A percentile compares a stretch with the other conserved stretches of the same genome.
phyloP scores from a whole-genome alignment of 2,329 filamentous ascomycete species.

The Pseudocercospora cruenta region DNA sequence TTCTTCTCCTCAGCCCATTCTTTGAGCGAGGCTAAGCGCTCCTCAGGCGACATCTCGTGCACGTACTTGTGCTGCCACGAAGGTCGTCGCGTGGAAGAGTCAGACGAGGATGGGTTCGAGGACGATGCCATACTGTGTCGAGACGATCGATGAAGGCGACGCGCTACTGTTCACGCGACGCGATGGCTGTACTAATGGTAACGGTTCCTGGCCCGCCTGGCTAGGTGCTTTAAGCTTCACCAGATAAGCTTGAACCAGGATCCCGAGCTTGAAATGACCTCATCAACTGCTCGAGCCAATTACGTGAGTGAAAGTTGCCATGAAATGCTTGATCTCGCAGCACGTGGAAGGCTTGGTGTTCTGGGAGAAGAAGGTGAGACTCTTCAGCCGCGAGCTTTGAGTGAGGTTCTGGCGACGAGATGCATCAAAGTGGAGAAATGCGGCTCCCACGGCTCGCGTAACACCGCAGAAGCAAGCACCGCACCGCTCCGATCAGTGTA shows the following conservation, averaged over 20 bases:
- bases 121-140: slow-evolving; percentile 1
- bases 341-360: not conserved
- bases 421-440: not conserved
- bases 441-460: not conserved
- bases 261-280: slow-evolving; percentile 2
- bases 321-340: not conserved
- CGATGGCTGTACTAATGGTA: slow-evolving; percentile 6
- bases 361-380: not conserved
- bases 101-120: slow-evolving; percentile 4
- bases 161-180: not conserved
- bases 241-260: not conserved
- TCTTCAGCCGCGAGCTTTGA: not conserved
- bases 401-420: not conserved
- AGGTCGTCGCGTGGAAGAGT: slow-evolving; percentile 2
- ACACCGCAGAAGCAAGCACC: not conserved
- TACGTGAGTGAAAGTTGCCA: not conserved
- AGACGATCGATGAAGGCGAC: not conserved
- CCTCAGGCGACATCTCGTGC: slow-evolving; percentile 28
- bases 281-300: not conserved
- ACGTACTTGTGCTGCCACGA: slow-evolving; percentile 23
- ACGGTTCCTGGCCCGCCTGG: slow-evolving; percentile 9
- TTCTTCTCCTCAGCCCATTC: slow-evolving; percentile 33
- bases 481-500: not conserved
- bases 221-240: slow-evolving; percentile 1
- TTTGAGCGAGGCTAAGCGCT: slow-evolving; percentile 26